Base-by-base conservation (phyloP, 2,329 filamentous ascomycete species). In the Microdochium nivale region DNA sequence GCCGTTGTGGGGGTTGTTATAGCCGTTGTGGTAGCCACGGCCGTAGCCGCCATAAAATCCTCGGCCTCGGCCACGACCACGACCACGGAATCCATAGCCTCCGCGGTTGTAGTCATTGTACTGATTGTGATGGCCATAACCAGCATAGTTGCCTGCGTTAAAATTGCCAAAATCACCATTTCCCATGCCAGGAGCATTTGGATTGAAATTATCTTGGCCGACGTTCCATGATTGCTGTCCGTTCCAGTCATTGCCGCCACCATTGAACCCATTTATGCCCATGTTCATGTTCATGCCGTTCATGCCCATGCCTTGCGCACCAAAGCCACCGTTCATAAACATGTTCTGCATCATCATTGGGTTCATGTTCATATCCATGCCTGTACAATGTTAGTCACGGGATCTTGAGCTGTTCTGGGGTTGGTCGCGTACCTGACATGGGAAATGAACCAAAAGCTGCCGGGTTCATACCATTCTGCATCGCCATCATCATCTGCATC, bases 281-380 rank as follows among this genome's bases (percentile, higher is more conserved):
- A 92, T 88, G 70, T 80, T 86, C 83, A 87, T 86, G 77, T 80
- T 86, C 84, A 88, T 88, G 70, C 71, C 71, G 68, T 76, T 79
- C 77, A 81, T 81, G 74, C 87, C 87, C 82, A 87, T 87, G 76
- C 83, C 83, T 77, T 83, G 81, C 66, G 75, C 73, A 72, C 81
- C 80, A 69, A 86, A 89, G 67, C 82, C 81, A 75, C 83, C 82
- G 75, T 83, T 89, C 85, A 90, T 88, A 78, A 83, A 83, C 79
- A 85, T 84, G 70, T 80, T 84, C 67, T 87, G 82, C 80, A 86
- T 86, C 68, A 76, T 72, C 77, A 85, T 83, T 54, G 84, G 83
- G 77, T 91, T 87, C 88, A 95, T 94, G 69, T 80, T 80, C 86
- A 92, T 90, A 63, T 82, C 82, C 86, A 94, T 91, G 65, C 83